Evolutionary conservation across 352 stramenopile genomes (phyloP), one percentile per base, ranked within the genome.

Genomic region (Pythium insidiosum): DNA sequence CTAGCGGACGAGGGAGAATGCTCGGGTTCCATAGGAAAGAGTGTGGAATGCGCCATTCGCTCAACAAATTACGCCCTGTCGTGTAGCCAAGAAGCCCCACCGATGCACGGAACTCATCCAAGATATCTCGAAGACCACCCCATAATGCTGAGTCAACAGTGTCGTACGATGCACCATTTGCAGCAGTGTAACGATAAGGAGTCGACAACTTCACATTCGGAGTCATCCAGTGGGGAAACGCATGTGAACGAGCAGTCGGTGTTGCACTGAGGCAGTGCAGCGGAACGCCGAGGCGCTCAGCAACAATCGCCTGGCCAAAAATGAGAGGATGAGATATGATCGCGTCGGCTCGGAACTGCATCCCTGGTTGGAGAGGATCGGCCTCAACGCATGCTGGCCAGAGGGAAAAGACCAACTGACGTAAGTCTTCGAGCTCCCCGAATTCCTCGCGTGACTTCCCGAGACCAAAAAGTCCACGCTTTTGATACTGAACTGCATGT

Each of bases 11-110:
- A 1, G 64, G 53, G 10, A 91, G 43, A 29, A 91, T 41, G 16
- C 55, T 48, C 6, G 51, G 23, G 40, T 78, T 84, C 79, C 79
- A 91, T 20, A 88, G 37, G 33, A 84, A 88, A n/a, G 73, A 82
- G 53, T 88, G 71, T 23, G 79, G 75, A 22, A 77, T 73, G 11
- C 48, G 59, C 63, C 62, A 91, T 26, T 72, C 61, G 16, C 43
- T 37, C 10, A 77, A 55, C 28, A 74, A 29, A 35, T 78, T 76
- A 10, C 51, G 55, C 4, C 52, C 22, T 11, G 58, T 42, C 20
- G 60, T 69, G 16, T 63, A 68, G 13, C 68, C 62, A 9, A 59
- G 66, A 4, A 88, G 61, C 0, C 73, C 67, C 0, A 91, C 42
- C 12, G 57, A 68, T 28, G 62, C 50, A 2, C 79, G 74, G 39